A percentile compares a stretch with the other conserved stretches of the same genome.
These are phyloP conservation scores for Pelargonium cotyledonis DNA, from an alignment of 441 rosid species.

Conservation along the genomic window DNA sequence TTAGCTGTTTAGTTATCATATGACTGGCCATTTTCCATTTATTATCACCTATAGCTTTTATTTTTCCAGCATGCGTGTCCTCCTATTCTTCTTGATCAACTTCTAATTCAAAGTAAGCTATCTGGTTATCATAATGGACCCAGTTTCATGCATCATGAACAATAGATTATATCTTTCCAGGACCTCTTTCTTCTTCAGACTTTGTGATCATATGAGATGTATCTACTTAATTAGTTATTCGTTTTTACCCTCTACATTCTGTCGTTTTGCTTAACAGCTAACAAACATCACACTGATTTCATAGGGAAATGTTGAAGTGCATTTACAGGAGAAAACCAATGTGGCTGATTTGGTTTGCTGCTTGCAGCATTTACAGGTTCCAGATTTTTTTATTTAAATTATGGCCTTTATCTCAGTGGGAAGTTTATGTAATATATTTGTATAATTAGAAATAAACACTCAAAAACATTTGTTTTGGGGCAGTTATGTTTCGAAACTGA, in stretches of 20 bases:
- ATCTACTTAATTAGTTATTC: background rate
- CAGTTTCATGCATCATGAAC: no score
- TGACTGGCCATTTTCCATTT: no score
- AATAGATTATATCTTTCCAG: no score
- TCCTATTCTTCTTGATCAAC: no score
- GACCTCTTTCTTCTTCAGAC: background rate
- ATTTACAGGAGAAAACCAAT: conserved; percentile 51
- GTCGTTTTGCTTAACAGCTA: background rate
- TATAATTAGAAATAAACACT: background rate
- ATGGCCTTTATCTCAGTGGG: background rate
- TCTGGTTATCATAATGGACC: no score
- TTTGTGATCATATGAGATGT: background rate
- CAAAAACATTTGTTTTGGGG: conserved; percentile 15
- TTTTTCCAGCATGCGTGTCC: no score
- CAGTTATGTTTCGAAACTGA: conserved; percentile 87
- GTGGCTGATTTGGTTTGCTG: conserved; percentile 84
- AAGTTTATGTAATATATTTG: background rate
- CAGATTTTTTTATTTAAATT: conserved; percentile 5
- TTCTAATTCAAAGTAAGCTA: no score
- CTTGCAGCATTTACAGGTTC: conserved; percentile 88
- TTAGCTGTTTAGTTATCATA: no score
- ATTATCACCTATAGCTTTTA: no score
- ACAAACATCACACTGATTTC: conserved; percentile 17
- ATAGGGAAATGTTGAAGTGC: conserved; percentile 57
- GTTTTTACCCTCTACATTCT: background rate